Percentiles rank a stretch among this genome's conserved stretches.
Conservation (phyloP, 805 yeast genomes). For the Metschnikowia drakensbergensis region DNA sequence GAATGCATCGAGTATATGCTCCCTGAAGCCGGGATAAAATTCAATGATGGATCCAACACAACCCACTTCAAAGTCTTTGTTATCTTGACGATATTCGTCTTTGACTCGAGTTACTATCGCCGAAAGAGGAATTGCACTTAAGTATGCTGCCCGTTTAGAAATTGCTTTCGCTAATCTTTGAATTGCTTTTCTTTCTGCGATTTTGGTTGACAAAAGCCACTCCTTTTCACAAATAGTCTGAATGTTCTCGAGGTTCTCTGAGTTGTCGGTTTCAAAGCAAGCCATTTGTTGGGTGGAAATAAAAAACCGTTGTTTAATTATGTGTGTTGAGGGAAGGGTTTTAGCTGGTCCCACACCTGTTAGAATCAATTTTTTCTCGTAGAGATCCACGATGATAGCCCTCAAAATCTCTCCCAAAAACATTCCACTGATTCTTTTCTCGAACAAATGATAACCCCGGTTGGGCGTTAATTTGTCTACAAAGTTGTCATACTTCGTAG, state of each 20-base stretch:
- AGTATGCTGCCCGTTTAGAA: slow-evolving; percentile 82
- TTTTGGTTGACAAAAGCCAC: slow-evolving; percentile 64
- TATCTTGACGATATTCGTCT: slow-evolving; percentile 45
- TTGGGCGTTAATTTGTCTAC: slow-evolving; percentile 76
- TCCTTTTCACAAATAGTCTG: slow-evolving; percentile 63
- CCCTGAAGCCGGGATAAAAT: slow-evolving; percentile 86
- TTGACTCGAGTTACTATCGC: slow-evolving; percentile 74
- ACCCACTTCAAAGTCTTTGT: slow-evolving; percentile 81
- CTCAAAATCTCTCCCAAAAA: slow-evolving; percentile 88
- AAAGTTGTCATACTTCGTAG: slow-evolving; percentile 67
- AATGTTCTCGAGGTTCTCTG: slow-evolving; percentile 66
- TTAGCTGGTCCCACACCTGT: slow-evolving; percentile 44
- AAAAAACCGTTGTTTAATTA: slow-evolving; percentile 72
- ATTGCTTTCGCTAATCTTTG: slow-evolving; percentile 74
- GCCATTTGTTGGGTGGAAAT: slow-evolving; percentile 83
- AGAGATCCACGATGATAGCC: slow-evolving; percentile 65
- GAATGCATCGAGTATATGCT: slow-evolving; percentile 75
- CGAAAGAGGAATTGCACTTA: slow-evolving; percentile 86
- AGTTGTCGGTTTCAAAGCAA: slow-evolving; percentile 78
- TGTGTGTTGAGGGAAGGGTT: slow-evolving; percentile 50
- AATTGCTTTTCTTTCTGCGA: slow-evolving; percentile 68
- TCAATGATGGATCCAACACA: slow-evolving; percentile 95
- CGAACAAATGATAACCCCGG: slow-evolving; percentile 86
- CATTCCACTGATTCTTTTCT: slow-evolving; percentile 90
- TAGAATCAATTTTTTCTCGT: slow-evolving; percentile 55